Percentiles rank a stretch among this genome's conserved stretches.
Evolutionary conservation across 257 asterid species (phyloP).

Genomic region (Gentiana straminea): DNA sequence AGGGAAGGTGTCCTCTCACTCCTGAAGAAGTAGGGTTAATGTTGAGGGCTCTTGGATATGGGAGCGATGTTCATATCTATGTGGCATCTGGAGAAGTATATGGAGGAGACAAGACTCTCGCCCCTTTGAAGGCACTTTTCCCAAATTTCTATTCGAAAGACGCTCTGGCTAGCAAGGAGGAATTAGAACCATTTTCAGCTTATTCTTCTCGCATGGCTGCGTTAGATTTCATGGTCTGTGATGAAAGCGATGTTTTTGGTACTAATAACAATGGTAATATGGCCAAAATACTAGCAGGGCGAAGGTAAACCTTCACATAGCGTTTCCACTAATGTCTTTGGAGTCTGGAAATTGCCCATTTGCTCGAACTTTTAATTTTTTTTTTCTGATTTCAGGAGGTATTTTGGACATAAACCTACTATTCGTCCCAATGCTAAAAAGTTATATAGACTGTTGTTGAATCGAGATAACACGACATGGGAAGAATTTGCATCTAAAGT

Average conservation of each 20-base stretch:
- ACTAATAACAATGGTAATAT: slow-evolving; percentile 97
- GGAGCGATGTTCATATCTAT: slow-evolving; percentile 64
- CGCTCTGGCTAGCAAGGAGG: slow-evolving; percentile 55
- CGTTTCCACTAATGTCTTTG: too few relatives aligned
- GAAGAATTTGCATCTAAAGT: slow-evolving; percentile 53
- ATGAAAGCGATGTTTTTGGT: slow-evolving; percentile 91
- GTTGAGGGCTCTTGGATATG: slow-evolving; percentile 90
- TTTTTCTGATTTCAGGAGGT: slow-evolving; percentile 58
- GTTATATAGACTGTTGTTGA: slow-evolving; percentile 46
- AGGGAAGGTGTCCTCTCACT: slow-evolving; percentile 94
- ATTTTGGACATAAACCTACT: slow-evolving; percentile 94
- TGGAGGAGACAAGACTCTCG: slow-evolving; percentile 87
- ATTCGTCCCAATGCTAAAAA: slow-evolving; percentile 95
- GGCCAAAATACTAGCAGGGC: slow-evolving; percentile 94
- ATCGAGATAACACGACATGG: slow-evolving; percentile 64
- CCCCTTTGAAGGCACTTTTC: slow-evolving; percentile 83
- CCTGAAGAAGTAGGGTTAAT: slow-evolving; percentile 97
- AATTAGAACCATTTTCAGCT: slow-evolving; percentile 61
- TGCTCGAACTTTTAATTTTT: background rate
- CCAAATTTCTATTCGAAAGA: slow-evolving; percentile 92
- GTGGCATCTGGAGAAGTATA: slow-evolving; percentile 99
- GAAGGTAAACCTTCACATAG: slow-evolving; percentile 42
- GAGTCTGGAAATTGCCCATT: background rate
- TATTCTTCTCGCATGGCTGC: slow-evolving; percentile 98
- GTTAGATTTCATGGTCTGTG: slow-evolving; percentile 82